Percentiles rank a stretch among this genome's conserved stretches.
Conservation (phyloP, 306 rosid genomes). For the Parietaria judaica region DNA sequence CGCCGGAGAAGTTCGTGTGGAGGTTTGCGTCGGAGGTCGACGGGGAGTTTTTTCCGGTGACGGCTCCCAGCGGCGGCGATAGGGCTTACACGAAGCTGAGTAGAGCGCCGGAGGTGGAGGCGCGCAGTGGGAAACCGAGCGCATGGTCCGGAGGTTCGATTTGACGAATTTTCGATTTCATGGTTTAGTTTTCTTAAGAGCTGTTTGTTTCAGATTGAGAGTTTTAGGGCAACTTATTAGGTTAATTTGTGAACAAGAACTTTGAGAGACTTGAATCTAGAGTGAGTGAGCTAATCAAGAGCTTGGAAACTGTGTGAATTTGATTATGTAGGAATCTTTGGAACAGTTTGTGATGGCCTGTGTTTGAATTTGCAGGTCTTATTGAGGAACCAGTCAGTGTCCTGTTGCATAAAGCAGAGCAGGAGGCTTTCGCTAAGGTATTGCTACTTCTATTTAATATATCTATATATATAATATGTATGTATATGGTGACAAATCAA, state of each 20-base stretch:
- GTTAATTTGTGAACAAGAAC: too few species aligned
- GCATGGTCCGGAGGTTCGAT: slow-evolving; percentile 43
- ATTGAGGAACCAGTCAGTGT: slow-evolving; percentile 47
- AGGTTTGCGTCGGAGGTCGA: slow-evolving; percentile 73
- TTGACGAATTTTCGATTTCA: not conserved
- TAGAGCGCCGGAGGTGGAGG: slow-evolving; percentile 35
- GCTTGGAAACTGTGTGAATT: too few species aligned
- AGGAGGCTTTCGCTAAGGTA: slow-evolving; percentile 81
- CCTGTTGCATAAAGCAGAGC: slow-evolving; percentile 63
- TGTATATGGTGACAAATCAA: too few species aligned
- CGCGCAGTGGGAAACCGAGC: slow-evolving; percentile 26
- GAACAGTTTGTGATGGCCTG: not conserved
- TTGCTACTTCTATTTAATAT: not conserved
- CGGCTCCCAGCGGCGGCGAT: slow-evolving; percentile 71
- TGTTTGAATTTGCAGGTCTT: slow-evolving; percentile 41
- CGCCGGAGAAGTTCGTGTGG: slow-evolving; percentile 50
- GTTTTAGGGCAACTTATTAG: not conserved
- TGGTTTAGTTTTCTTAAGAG: not conserved
- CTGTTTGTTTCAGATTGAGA: not conserved
- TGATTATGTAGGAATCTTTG: too few species aligned
- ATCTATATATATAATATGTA: too few species aligned
- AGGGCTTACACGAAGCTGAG: slow-evolving; percentile 71
- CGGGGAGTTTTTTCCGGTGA: slow-evolving; percentile 71
- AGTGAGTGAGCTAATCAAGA: too few species aligned
- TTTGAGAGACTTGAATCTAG: too few species aligned